Evolutionary conservation across 148 eudicot genomes (phyloP).

Genomic region (Rhododendron mucronatum): DNA sequence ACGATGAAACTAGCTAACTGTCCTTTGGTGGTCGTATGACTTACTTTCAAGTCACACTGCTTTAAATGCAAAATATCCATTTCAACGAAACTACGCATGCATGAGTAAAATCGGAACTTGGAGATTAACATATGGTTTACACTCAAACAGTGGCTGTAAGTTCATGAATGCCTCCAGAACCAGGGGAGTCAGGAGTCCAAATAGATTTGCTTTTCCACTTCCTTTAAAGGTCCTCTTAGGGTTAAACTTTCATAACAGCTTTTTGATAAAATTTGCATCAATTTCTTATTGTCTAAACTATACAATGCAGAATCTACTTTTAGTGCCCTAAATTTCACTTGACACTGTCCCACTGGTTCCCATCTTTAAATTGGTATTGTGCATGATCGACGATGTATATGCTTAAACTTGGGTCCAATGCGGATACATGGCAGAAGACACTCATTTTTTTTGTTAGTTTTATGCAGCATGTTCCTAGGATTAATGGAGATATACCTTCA

Average conservation of each 20-base stretch:
- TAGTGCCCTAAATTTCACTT: not conserved
- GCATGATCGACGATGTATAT: not conserved
- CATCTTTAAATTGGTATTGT: not conserved
- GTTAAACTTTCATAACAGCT: not conserved
- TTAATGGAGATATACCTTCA: conserved; percentile 96
- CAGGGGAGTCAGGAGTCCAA: not conserved
- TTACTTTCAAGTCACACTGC: not conserved
- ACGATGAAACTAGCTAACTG: not conserved
- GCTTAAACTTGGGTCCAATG: not conserved
- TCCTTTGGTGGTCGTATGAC: not conserved
- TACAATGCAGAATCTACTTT: not conserved
- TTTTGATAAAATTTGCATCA: not conserved
- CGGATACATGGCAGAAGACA: not conserved
- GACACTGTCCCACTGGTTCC: not conserved
- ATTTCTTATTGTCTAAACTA: not conserved
- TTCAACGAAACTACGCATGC: not conserved
- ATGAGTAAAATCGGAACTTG: not conserved
- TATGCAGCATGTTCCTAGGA: conserved; percentile 87
- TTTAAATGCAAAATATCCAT: not conserved
- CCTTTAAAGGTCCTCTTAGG: not conserved
- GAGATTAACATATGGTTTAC: not conserved
- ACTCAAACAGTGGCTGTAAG: not conserved
- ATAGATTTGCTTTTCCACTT: not conserved
- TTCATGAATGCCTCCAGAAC: not conserved
- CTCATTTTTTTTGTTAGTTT: conserved; percentile 4